Base-by-base conservation (phyloP, 1,284 basidiomycete species). In the Marasmius sp. region DNA sequence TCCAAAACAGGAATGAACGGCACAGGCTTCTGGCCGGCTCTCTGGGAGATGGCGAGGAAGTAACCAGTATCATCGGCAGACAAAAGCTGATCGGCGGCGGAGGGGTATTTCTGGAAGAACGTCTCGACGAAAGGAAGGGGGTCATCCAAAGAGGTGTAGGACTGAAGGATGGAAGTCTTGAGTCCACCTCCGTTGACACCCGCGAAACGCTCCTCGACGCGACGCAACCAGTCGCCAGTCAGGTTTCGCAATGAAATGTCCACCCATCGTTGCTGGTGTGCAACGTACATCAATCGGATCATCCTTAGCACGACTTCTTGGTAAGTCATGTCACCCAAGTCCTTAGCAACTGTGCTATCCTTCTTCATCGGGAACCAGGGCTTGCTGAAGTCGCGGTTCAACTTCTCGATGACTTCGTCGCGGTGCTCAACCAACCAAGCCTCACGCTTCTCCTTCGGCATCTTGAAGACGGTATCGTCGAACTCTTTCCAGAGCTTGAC, bases 401-500 rank as follows among this genome's bases (percentile, higher is more conserved):
- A 82, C 74, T 96, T 94, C 63, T 82, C 84, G 71, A 99, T 97
- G 60, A 99, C 86, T 72, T 95, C 96, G 62, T 92, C 88, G 72
- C 90, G 90, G 72, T 92, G 93, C 77, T 94, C 90, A 57, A 83
- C 81, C 67, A 99, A 81, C 96, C 95, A 99, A 5, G 88, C 84
- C 22, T 77, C 83, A 59, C 95, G 91, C 84, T 99, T 99, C 79
- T 98, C 96, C 78, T 95, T 94, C 12, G 96, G 89, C 65, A 98
- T 78, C 74, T 90, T 91, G 85, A 99, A 99, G 64, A 99, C 92
- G 11, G 89, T 94, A 70, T 97, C 90, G 74, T 99, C 97, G 72
- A 98, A 97, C 81, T 99, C 95, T 75, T 94, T 94, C 97, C 97
- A 99, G 54, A 99, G 83, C 80, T 94, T 97, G 74, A 98, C 94